A percentile compares a stretch with the other conserved stretches of the same genome.
phyloP scores from a whole-genome alignment of 352 stramenopile species.

The Pythium brachiatum region DNA sequence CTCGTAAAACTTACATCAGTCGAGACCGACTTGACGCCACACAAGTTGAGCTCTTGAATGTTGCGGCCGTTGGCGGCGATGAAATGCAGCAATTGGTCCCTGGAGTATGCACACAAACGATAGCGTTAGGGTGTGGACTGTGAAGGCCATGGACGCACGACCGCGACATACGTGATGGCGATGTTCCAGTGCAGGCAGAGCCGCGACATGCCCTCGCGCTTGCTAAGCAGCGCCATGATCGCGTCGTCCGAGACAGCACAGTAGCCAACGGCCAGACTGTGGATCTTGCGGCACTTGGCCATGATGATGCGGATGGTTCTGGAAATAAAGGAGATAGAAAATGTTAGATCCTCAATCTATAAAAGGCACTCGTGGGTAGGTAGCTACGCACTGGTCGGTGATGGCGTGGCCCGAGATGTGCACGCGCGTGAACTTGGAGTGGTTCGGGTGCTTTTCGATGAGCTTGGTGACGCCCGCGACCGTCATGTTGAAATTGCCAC shows the following conservation, averaged over 20 bases:
- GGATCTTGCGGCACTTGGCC: slow-evolving; percentile 87
- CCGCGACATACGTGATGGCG: slow-evolving; percentile 65
- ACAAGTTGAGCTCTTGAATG: slow-evolving; percentile 85
- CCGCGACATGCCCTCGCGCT: slow-evolving; percentile 73
- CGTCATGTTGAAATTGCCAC: slow-evolving; percentile 90
- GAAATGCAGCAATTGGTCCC: slow-evolving; percentile 78
- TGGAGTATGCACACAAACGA: slow-evolving; percentile 18
- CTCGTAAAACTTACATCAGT: slow-evolving; percentile 71
- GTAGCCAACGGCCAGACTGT: slow-evolving; percentile 85
- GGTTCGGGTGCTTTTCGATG: slow-evolving; percentile 88
- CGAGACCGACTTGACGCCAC: slow-evolving; percentile 83
- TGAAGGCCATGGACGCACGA: slow-evolving; percentile 2
- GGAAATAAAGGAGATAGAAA: too few relatives aligned
- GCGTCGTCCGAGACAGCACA: slow-evolving; percentile 83
- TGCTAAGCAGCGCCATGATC: slow-evolving; percentile 81
- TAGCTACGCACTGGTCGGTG: slow-evolving; percentile 71
- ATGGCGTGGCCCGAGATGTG: slow-evolving; percentile 81
- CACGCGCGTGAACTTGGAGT: slow-evolving; percentile 85
- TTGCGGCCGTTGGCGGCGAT: slow-evolving; percentile 71
- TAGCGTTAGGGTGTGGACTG: background rate
- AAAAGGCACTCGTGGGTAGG: background rate
- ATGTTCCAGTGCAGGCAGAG: slow-evolving; percentile 87
- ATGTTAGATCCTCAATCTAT: too few relatives aligned
- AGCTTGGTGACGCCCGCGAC: slow-evolving; percentile 83
- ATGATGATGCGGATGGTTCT: slow-evolving; percentile 87